Evolutionary conservation across 2,329 filamentous ascomycete species (phyloP).

Genomic region (Metarhizium guizhouense): DNA sequence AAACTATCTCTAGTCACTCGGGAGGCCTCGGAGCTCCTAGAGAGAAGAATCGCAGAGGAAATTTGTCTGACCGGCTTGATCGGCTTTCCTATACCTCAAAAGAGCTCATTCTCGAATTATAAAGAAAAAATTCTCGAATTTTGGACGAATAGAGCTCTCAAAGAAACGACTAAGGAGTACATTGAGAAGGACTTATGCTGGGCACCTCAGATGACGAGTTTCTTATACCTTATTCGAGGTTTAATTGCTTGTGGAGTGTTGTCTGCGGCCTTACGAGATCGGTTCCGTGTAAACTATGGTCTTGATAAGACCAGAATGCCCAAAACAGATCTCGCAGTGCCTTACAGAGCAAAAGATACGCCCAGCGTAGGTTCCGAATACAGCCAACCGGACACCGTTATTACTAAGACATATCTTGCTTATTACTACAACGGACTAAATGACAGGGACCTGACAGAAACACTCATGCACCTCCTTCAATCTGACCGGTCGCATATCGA

Average conservation of each 20-base stretch:
- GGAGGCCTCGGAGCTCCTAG: background rate
- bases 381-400: constrained; percentile 58
- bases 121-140: constrained; percentile 27
- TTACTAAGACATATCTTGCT: constrained; percentile 54
- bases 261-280: too few species aligned
- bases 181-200: background rate
- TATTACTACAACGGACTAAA: constrained; percentile 58
- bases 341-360: constrained; percentile 38
- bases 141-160: constrained; percentile 25
- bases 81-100: constrained; percentile 29
- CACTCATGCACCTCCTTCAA: constrained; percentile 24
- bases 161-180: background rate
- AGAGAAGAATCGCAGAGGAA: constrained; percentile 14
- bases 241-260: too few species aligned
- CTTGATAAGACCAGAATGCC: too few species aligned
- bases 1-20: background rate
- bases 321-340: too few species aligned
- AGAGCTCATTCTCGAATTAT: constrained; percentile 14
- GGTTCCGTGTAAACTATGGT: too few species aligned
- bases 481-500: constrained; percentile 38
- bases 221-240: too few species aligned
- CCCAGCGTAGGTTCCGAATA: constrained; percentile 47
- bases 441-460: constrained; percentile 39
- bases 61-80: constrained; percentile 31
- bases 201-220: too few species aligned